Evolutionary conservation across 768 basidiomycete species (phyloP).

Genomic region (Boletus patriciae): DNA sequence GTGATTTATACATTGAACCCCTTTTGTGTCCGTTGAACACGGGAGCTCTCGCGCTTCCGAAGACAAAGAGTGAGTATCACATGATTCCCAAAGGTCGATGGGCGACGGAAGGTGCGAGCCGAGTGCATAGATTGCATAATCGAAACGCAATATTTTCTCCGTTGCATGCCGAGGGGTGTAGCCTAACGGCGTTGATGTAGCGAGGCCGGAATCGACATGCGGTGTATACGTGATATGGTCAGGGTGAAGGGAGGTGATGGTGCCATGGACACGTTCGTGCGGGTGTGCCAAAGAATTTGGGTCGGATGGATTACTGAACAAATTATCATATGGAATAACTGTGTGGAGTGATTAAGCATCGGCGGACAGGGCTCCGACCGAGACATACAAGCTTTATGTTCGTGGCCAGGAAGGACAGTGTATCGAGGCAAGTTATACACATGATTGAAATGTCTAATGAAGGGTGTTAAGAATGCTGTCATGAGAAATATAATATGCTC

Average conservation of each 20-base stretch:
- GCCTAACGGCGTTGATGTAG: background rate
- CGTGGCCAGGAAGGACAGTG: constrained; percentile 57
- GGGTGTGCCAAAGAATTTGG: constrained; percentile 3
- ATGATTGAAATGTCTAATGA: constrained; percentile 48
- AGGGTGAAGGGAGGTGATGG: constrained; percentile 40
- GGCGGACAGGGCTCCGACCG: no score
- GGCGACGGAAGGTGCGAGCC: constrained; percentile 57
- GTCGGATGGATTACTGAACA: constrained; percentile 37
- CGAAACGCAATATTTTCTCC: constrained; percentile 42
- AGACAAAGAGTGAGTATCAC: background rate
- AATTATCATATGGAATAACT: constrained; percentile 57
- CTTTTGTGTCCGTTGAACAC: background rate
- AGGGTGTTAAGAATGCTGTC: background rate
- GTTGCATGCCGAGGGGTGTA: background rate
- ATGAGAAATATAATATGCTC: constrained; percentile 21
- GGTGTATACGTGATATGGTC: constrained; percentile 37
- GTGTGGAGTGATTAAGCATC: background rate
- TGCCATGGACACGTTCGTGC: constrained; percentile 45
- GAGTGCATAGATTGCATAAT: constrained; percentile 60
- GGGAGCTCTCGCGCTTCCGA: background rate
- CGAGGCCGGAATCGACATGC: background rate
- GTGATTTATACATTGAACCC: background rate
- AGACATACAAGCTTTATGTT: constrained; percentile 61
- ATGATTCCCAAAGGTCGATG: constrained; percentile 51
- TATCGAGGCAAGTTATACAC: constrained; percentile 61